Conservation (phyloP, 495 filamentous ascomycete species). For the Ascobolus immersus region DNA sequence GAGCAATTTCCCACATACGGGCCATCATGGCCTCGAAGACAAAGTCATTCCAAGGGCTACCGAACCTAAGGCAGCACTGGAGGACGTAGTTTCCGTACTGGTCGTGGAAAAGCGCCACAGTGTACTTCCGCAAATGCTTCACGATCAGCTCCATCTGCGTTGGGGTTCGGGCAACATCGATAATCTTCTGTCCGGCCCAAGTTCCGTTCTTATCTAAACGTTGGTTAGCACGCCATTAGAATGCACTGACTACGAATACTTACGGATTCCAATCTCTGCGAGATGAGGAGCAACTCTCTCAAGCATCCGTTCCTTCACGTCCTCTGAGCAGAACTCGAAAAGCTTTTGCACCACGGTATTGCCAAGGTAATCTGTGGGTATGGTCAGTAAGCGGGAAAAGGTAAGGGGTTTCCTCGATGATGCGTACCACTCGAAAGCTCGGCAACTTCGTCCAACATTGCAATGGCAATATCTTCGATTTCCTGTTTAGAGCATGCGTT, state of each 20-base stretch:
- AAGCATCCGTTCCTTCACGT: slow-evolving; percentile 77
- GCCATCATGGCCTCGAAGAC: slow-evolving; percentile 95
- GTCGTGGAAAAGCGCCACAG: slow-evolving; percentile 74
- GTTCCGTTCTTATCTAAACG: slow-evolving; percentile 71
- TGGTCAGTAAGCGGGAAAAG: not conserved
- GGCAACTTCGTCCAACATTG: slow-evolving; percentile 89
- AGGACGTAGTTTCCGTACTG: slow-evolving; percentile 97
- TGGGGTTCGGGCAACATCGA: slow-evolving; percentile 72
- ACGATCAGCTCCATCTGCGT: slow-evolving; percentile 66
- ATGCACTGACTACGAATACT: slow-evolving; percentile 1
- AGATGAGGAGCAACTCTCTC: slow-evolving; percentile 67
- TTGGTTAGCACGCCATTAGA: slow-evolving; percentile 4
- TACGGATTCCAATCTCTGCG: slow-evolving; percentile 71
- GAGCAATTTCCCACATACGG: slow-evolving; percentile 79
- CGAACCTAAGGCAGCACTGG: slow-evolving; percentile 84
- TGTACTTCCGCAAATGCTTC: slow-evolving; percentile 57
- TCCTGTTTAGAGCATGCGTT: slow-evolving; percentile 59
- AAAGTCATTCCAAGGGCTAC: slow-evolving; percentile 68
- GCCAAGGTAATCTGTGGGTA: slow-evolving; percentile 62
- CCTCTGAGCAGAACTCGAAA: slow-evolving; percentile 84
- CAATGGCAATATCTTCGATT: slow-evolving; percentile 71
- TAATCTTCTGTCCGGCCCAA: slow-evolving; percentile 98
- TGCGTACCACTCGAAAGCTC: slow-evolving; percentile 36
- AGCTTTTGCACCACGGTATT: slow-evolving; percentile 99
- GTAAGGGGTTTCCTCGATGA: not conserved